A percentile compares a stretch with the other conserved stretches of the same genome.
Evolutionary conservation across 148 eudicot species (phyloP).

Genomic region (Limonium bicolor): DNA sequence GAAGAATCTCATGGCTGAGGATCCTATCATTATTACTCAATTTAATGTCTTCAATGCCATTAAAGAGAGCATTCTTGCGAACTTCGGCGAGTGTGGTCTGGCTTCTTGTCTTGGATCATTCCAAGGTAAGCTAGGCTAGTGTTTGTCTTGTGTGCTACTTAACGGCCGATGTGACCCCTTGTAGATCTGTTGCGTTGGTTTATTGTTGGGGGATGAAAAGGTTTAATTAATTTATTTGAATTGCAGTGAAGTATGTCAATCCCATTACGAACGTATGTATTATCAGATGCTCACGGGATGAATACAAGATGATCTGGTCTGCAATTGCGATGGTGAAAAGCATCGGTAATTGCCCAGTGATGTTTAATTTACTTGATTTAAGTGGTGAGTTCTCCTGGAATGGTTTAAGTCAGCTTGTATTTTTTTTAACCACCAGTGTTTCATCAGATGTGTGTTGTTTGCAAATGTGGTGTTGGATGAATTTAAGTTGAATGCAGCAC

Average conservation of each 20-base stretch:
- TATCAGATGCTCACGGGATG: slow-evolving; percentile 78
- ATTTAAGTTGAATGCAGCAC: too few species aligned
- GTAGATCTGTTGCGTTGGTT: neutral
- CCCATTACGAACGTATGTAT: slow-evolving; percentile 77
- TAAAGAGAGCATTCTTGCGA: slow-evolving; percentile 58
- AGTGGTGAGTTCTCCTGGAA: slow-evolving; percentile 88
- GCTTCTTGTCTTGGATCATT: slow-evolving; percentile 73
- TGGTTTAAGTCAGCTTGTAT: too few species aligned
- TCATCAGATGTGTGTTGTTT: neutral
- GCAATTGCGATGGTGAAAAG: slow-evolving; percentile 67
- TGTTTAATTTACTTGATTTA: slow-evolving; percentile 66
- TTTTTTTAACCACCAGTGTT: too few species aligned
- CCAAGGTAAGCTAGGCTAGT: slow-evolving; percentile 31
- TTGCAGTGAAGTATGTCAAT: slow-evolving; percentile 77
- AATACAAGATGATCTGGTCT: slow-evolving; percentile 70
- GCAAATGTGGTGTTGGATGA: too few species aligned
- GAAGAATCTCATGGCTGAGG: slow-evolving; percentile 32
- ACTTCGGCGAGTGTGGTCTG: slow-evolving; percentile 94
- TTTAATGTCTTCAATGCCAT: slow-evolving; percentile 56
- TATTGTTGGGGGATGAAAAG: neutral
- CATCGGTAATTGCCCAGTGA: slow-evolving; percentile 55
- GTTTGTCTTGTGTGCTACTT: neutral
- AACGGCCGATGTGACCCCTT: neutral
- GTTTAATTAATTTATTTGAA: neutral
- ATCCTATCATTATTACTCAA: slow-evolving; percentile 49